A percentile compares a stretch with the other conserved stretches of the same genome.
These are phyloP conservation scores for Dysphania ambrosioides DNA, from an alignment of 148 eudicot species.

Conservation along the genomic window DNA sequence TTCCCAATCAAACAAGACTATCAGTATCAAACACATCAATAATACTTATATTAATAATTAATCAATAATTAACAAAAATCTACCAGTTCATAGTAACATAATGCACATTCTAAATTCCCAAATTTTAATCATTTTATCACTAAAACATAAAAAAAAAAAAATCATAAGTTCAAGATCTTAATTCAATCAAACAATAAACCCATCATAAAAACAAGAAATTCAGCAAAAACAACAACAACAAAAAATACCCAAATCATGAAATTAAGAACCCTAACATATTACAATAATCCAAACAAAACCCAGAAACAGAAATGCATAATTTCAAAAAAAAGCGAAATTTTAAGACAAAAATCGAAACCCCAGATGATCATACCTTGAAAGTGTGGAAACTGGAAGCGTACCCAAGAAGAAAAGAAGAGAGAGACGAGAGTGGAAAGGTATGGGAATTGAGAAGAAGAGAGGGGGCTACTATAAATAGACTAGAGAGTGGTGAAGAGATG, in stretches of 20 bases:
- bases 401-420: background rate
- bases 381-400: background rate
- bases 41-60: background rate
- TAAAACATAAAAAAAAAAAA: background rate
- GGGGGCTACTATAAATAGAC: constrained; percentile 16
- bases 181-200: background rate
- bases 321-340: background rate
- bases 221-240: background rate
- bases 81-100: background rate
- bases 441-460: background rate
- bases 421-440: background rate
- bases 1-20: background rate
- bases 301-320: background rate
- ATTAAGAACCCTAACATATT: background rate
- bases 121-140: background rate
- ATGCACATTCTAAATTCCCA: background rate
- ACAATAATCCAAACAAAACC: constrained; percentile 1
- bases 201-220: background rate
- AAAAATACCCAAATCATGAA: background rate
- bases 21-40: background rate
- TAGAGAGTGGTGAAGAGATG: constrained; percentile 9
- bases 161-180: constrained; percentile 17
- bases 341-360: background rate
- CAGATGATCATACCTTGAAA: constrained; percentile 17
- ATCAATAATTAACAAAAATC: background rate